phyloP scores from a whole-genome alignment of 2,329 filamentous ascomycete genomes.

The Teratosphaeriaceae sp. region DNA sequence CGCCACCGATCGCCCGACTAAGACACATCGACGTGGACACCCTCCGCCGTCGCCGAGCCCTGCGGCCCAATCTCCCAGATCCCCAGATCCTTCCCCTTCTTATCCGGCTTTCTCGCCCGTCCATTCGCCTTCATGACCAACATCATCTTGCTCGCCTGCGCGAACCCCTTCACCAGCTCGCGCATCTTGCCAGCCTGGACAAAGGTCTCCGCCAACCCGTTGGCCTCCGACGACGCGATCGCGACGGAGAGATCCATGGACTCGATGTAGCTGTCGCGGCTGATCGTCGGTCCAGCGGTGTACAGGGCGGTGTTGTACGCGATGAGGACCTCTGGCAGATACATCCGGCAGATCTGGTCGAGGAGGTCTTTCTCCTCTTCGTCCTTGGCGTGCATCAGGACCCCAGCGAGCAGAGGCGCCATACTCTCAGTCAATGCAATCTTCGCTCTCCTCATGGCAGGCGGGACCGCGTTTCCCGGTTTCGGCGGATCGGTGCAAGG shows the following conservation, averaged over 20 bases:
- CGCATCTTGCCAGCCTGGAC: conserved; percentile 36
- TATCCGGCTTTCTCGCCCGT: conserved; percentile 37
- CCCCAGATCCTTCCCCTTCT: conserved; percentile 36
- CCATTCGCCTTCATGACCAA: conserved; percentile 41
- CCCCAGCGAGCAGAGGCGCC: conserved; percentile 28
- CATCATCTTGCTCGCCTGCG: conserved; percentile 68
- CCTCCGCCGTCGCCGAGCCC: conserved; percentile 7
- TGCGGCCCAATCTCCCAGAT: conserved; percentile 37
- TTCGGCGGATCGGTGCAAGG: conserved; percentile 23
- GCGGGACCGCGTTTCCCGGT: conserved; percentile 16
- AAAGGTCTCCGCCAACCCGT: conserved; percentile 31
- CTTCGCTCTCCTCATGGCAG: conserved; percentile 32
- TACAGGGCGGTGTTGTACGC: conserved; percentile 78
- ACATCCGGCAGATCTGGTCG: conserved; percentile 61
- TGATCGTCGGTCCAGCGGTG: conserved; percentile 66
- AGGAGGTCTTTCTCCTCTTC: conserved; percentile 56
- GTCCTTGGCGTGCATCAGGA: conserved; percentile 23
- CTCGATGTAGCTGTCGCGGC: conserved; percentile 69
- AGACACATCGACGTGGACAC: conserved; percentile 4
- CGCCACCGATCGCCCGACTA: conserved; percentile 5
- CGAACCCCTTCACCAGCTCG: conserved; percentile 54
- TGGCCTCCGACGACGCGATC: conserved; percentile 58
- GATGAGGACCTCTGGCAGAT: conserved; percentile 79
- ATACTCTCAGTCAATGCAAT: conserved; percentile 34
- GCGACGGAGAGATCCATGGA: conserved; percentile 78